Evolutionary conservation across 805 yeast species (phyloP).

Genomic region (Maudiozyma bulderi): DNA sequence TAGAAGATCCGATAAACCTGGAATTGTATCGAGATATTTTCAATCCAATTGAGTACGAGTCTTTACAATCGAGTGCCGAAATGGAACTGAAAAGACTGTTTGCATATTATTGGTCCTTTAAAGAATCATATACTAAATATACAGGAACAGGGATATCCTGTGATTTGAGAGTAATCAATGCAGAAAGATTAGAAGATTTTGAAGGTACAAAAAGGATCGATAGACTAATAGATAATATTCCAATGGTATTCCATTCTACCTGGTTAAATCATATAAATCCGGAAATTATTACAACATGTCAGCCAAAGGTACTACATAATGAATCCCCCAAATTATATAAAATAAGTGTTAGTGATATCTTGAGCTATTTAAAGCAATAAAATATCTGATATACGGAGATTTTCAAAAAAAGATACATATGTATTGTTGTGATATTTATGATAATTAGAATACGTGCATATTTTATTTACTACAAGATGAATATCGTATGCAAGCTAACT

Average conservation of each 20-base stretch:
- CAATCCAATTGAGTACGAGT: conserved; percentile 26
- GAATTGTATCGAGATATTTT: conserved; percentile 37
- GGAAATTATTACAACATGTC: conserved; percentile 14
- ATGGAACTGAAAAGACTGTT: conserved; percentile 30
- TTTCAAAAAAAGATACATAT: not conserved
- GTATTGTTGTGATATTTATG: no score
- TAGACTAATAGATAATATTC: conserved; percentile 5
- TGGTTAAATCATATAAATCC: conserved; percentile 12
- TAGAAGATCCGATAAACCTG: conserved; percentile 16
- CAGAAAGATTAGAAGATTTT: conserved; percentile 12
- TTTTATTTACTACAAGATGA: no score
- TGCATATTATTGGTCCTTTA: conserved; percentile 66
- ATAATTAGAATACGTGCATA: no score
- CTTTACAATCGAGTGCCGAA: conserved; percentile 14
- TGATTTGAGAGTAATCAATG: conserved; percentile 25
- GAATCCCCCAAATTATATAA: not conserved
- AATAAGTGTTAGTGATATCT: not conserved
- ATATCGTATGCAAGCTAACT: no score
- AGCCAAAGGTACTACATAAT: not conserved
- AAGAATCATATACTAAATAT: conserved; percentile 65
- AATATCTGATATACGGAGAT: not conserved
- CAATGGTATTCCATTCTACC: conserved; percentile 14
- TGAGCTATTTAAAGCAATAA: not conserved
- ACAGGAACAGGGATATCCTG: conserved; percentile 50
- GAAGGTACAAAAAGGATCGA: not conserved